Evolutionary conservation across 2,329 filamentous ascomycete species (phyloP).

Genomic region (Cladophialophora exuberans): DNA sequence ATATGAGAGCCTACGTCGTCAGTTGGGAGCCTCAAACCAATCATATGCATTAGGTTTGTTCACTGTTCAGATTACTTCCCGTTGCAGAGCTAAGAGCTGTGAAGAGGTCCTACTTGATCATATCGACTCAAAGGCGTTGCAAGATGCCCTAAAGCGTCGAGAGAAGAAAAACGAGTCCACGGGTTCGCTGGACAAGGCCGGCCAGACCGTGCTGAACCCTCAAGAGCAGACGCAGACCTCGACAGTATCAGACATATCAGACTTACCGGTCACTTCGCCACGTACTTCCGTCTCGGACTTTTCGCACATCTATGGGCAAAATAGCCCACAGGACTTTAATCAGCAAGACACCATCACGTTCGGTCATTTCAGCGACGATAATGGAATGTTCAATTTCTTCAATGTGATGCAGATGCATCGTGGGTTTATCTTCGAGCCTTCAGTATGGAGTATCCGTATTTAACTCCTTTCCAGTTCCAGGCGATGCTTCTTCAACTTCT

Average conservation of each 20-base stretch:
- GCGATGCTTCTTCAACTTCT: background rate
- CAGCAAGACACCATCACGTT: background rate
- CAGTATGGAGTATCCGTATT: background rate
- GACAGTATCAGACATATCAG: background rate
- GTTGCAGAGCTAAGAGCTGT: background rate
- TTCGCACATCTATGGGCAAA: background rate
- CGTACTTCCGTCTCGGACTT: background rate
- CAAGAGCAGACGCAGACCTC: too few species aligned
- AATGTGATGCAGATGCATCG: background rate
- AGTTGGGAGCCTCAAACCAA: background rate
- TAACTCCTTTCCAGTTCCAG: background rate
- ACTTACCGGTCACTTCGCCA: background rate
- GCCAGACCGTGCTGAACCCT: too few species aligned
- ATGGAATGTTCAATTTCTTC: conserved; percentile 2
- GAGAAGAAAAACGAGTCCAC: background rate
- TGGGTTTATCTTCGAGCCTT: too few species aligned
- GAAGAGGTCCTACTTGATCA: background rate
- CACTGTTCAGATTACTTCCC: too few species aligned
- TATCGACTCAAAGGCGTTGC: background rate
- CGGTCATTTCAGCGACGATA: background rate
- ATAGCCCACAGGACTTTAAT: background rate
- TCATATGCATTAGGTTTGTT: background rate
- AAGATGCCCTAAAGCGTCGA: background rate
- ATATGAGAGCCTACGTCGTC: conserved; percentile 1
- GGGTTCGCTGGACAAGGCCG: too few species aligned